Base-by-base conservation (phyloP, 2,329 filamentous ascomycete species). In the Trichoderma sp. region DNA sequence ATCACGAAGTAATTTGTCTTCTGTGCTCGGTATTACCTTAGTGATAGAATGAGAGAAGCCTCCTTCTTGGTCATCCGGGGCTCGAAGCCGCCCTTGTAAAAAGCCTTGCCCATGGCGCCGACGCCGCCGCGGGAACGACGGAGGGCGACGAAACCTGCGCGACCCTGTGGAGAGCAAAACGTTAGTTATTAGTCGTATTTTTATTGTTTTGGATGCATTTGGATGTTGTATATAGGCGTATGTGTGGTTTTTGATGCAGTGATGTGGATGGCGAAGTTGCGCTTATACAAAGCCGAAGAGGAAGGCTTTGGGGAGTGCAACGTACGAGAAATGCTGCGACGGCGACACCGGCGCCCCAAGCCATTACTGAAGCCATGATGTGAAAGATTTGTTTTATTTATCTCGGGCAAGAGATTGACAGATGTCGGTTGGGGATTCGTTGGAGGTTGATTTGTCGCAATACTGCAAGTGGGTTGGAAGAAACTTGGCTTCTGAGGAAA, bases 1-100 rank as follows among this genome's bases (percentile, higher is more conserved):
- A 17, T 15, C 26, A 7, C n/a, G 8, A 61, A 20, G 4, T 32
- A 17, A 23, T 23, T 13, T 39, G 6, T 39, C 15, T 6, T 36
- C 15, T 6, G 2, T 36, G 4, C 0, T 20, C 84, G 63, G 11
- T 15, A 17, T 50, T 50, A 98, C 95, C 91, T 93, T 73, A 98
- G 90, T 75, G 96, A 93, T 63, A 99, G 85, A 73, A 99, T 98
- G 76, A 99, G 84, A 5, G 94, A 88, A 26, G 96, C 96, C 84
- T 99, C 96, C 81, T 92, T 91, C 81, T 92, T 90, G 81, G 90
- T 98, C 95, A 99, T 99, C 83, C 92, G 93, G 73, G 90, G 87
- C 85, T 99, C 96, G 80, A 99, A 99, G n/a, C 96, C 96, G 76
- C 96, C 96, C 84, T 98, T 99, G 88, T 98, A 98, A 80, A 94